These are phyloP conservation scores for Aureobasidium mangrovei DNA, from an alignment of 2,329 filamentous ascomycete species.

Conservation along the genomic window DNA sequence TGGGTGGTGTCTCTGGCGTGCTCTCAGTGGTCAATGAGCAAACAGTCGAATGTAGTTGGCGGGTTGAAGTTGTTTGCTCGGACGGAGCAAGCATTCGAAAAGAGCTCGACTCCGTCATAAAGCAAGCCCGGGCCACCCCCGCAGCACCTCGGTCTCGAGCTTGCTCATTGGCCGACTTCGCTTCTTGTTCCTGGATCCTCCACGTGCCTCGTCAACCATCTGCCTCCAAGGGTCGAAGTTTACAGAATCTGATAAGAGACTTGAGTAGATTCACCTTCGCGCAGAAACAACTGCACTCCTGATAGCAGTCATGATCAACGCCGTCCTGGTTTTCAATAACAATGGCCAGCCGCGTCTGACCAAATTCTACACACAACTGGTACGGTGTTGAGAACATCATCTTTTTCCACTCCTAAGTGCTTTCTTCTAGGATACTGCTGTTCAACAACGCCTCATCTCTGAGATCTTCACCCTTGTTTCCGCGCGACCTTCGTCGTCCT, in stretches of 20 bases:
- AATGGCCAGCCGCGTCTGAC: constrained; percentile 89
- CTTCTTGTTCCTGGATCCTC: not conserved
- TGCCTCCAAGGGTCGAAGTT: too few relatives aligned
- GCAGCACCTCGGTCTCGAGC: not conserved
- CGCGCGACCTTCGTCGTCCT: constrained; percentile 81
- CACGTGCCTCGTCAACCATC: not conserved
- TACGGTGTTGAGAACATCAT: constrained; percentile 33
- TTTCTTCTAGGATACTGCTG: constrained; percentile 71
- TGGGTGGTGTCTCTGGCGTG: not conserved
- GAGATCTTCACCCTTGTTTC: constrained; percentile 96
- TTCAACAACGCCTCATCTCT: constrained; percentile 90
- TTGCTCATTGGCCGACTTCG: not conserved
- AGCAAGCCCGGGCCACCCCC: not conserved
- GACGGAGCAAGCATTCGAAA: not conserved
- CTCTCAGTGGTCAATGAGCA: not conserved
- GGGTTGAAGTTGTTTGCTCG: constrained; percentile 2
- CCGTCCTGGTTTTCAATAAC: constrained; percentile 97
- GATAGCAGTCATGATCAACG: constrained; percentile 73
- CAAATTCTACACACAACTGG: constrained; percentile 94
- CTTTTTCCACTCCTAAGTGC: not conserved
- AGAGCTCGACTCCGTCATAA: not conserved
- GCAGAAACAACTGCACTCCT: not conserved
- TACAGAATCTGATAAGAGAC: too few relatives aligned
- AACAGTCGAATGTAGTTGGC: not conserved
- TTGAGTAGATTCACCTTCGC: too few relatives aligned